Base-by-base conservation (phyloP, 495 filamentous ascomycete genomes). In the Talaromyces thailandensis region DNA sequence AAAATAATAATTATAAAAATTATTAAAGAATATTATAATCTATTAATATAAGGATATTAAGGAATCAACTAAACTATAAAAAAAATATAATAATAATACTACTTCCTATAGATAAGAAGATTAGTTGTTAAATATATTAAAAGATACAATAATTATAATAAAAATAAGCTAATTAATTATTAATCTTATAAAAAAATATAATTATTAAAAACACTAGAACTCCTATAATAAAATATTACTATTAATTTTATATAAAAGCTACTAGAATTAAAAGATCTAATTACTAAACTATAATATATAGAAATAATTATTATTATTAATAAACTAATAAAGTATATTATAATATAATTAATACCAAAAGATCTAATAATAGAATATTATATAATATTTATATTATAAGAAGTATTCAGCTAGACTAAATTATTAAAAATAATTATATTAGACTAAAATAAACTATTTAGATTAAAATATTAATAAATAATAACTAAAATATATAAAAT, bases 181-280 rank as follows among this genome's bases (percentile, higher is more conserved):
- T 58, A 59, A 18, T 52, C 56, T 4, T 64, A 62, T 50, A 58
- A 62, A 23, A 59, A 71, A n/a, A 59, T 70, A 24, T 43, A 67
- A 29, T 56, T 63, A 0, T 25, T 58, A 12, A 60, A 69, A 8
- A 25, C 55, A 1, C 62, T 62, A 14, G 62, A 21, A 24, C 0
- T 51, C 6, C 59, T 35, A 16, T 70, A 52, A 62, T 32, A 63
- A 48, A 63, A 24, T 16, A 67, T 70, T n/a, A 69, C 61, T 0
- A 64, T 69, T 21, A 62, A 72, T 31, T 69, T 72, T 35, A 66
- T 69, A 23, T 18, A 58, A 58, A 23, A 28, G 21, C 11, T 61
- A 48, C 32, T 28, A 48, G 5, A 40, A 24, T 28, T 16, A n/a
- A 61, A 48, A 61, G 14, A 61, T 21, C 21, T 48, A 43, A 23